Conservation (phyloP, 495 filamentous ascomycete species). For the Cercophora samala region DNA sequence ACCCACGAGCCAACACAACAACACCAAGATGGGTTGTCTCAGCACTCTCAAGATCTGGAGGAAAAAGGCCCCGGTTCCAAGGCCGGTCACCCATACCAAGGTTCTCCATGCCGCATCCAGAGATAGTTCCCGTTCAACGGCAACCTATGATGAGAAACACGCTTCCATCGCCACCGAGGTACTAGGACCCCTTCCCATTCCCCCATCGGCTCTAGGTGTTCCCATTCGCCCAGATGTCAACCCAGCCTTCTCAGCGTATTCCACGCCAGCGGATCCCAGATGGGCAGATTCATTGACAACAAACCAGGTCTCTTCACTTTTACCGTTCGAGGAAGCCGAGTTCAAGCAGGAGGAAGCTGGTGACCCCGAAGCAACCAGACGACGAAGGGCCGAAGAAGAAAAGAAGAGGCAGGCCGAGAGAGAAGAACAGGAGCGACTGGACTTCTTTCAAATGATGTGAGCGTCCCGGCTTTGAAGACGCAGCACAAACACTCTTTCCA, state of each 20-base stretch:
- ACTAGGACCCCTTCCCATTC: background rate
- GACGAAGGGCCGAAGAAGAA: conserved; percentile 17
- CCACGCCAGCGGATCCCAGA: conserved; percentile 14
- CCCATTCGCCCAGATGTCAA: conserved; percentile 15
- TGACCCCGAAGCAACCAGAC: conserved; percentile 14
- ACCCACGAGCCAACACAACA: background rate
- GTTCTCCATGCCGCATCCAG: background rate
- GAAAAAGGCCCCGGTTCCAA: background rate
- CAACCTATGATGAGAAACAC: background rate
- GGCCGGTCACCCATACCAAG: background rate
- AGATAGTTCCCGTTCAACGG: background rate
- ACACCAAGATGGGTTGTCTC: background rate
- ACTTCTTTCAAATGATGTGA: conserved; percentile 35
- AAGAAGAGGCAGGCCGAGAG: conserved; percentile 18
- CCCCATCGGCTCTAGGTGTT: conserved; percentile 1
- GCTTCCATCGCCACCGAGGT: background rate
- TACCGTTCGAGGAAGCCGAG: conserved; percentile 7
- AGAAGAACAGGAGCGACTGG: conserved; percentile 31
- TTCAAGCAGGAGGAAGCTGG: conserved; percentile 15
- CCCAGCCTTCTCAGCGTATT: conserved; percentile 22
- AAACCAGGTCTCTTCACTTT: background rate
- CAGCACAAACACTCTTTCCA: background rate
- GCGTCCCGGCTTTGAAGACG: background rate
- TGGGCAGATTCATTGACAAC: conserved; percentile 17
- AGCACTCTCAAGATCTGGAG: background rate